Percentiles rank a stretch among this genome's conserved stretches.
Evolutionary conservation across 2,329 filamentous ascomycete species (phyloP).

Genomic region (Bipolaris cookei): DNA sequence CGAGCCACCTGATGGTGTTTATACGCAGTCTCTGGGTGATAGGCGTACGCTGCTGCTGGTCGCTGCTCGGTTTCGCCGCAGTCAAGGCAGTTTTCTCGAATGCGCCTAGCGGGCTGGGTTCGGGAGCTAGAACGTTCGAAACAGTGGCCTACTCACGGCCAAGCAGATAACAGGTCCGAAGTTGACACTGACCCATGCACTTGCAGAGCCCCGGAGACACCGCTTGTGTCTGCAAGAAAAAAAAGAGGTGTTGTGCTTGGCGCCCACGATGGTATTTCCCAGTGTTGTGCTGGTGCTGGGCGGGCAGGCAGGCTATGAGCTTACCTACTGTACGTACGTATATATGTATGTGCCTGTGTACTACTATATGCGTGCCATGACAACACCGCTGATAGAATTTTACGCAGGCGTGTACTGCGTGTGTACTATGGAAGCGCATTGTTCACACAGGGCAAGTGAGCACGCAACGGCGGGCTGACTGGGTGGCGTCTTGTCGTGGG

Average conservation of each 20-base stretch:
- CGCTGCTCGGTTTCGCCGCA: not conserved
- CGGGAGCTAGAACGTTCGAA: constrained; percentile 7
- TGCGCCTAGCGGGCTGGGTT: not conserved
- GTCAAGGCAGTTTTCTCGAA: not conserved
- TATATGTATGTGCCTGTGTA: too few species aligned
- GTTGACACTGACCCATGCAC: constrained; percentile 1
- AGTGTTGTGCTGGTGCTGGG: not conserved
- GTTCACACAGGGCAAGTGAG: not conserved
- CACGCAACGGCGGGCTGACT: not conserved
- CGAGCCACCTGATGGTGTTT: not conserved
- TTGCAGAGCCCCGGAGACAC: not conserved
- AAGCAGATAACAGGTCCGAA: constrained; percentile 10
- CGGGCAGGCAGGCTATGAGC: not conserved
- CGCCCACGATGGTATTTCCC: not conserved
- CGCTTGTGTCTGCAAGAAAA: constrained; percentile 1
- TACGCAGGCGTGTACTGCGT: not conserved
- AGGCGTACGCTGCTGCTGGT: not conserved
- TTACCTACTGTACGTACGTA: not conserved
- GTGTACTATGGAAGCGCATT: too few species aligned
- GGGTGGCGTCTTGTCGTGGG: not conserved
- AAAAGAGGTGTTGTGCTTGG: constrained; percentile 1
- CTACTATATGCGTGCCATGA: not conserved
- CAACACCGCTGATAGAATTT: not conserved
- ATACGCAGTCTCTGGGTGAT: not conserved
- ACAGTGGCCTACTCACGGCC: constrained; percentile 1